These are phyloP conservation scores for Penicillium sp. DNA, from an alignment of 2,329 filamentous ascomycete species.

Conservation along the genomic window DNA sequence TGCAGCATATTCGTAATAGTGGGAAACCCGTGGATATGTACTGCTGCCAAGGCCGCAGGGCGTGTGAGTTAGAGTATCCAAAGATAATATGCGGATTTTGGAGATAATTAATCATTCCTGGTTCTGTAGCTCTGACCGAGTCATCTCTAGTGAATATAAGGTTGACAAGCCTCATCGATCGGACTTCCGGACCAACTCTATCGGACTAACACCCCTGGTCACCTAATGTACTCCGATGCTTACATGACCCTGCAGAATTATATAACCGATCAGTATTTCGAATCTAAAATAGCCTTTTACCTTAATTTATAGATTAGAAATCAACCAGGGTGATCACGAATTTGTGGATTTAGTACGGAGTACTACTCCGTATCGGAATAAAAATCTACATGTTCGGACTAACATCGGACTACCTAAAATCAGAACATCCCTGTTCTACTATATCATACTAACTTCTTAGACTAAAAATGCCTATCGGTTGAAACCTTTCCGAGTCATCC, in stretches of 20 bases:
- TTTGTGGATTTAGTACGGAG: too few species aligned
- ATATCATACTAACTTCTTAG: not conserved
- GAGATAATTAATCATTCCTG: not conserved
- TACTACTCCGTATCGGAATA: not conserved
- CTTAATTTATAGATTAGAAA: not conserved
- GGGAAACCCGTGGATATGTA: constrained; percentile 1
- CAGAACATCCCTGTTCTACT: not conserved
- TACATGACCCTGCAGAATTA: not conserved
- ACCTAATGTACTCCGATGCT: not conserved
- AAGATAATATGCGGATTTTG: not conserved
- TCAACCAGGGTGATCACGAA: not conserved
- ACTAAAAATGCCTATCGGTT: not conserved
- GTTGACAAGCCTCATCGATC: not conserved
- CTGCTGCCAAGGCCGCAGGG: constrained; percentile 10
- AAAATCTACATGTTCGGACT: not conserved
- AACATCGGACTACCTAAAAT: constrained; percentile 2
- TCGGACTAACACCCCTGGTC: not conserved
- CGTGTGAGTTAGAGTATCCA: not conserved
- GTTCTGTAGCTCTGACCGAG: not conserved
- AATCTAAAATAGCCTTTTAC: not conserved
- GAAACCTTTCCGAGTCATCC: not conserved
- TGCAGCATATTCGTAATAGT: not conserved
- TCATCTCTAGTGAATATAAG: not conserved
- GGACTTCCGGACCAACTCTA: not conserved
- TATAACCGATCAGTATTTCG: not conserved